Conservation (phyloP, 2,329 filamentous ascomycete genomes). For the Cytospora chrysosperma region DNA sequence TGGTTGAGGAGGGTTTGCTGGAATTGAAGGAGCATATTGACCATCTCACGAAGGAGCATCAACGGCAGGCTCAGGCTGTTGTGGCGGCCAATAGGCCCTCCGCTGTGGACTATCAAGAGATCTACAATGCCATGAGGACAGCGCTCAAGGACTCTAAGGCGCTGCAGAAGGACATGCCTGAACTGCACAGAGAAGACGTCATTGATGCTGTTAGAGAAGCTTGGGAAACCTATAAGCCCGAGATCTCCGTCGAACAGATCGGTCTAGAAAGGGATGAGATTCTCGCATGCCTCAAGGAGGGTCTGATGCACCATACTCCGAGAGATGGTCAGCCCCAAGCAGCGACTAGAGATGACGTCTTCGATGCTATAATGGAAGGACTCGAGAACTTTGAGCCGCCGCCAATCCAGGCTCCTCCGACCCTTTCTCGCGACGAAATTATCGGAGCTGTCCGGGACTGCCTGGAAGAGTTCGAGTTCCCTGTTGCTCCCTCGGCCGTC, state of each 20-base stretch:
- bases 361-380: constrained; percentile 80
- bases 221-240: constrained; percentile 92
- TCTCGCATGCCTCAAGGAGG: constrained; percentile 80
- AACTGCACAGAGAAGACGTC: constrained; percentile 77
- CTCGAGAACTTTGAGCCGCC: constrained; percentile 79
- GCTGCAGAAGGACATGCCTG: constrained; percentile 44
- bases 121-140: constrained; percentile 80
- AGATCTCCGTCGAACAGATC: constrained; percentile 86
- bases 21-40: constrained; percentile 86
- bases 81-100: constrained; percentile 56
- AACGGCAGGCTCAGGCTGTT: constrained; percentile 65
- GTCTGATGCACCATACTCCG: constrained; percentile 71
- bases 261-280: constrained; percentile 90
- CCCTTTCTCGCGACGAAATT: constrained; percentile 77
- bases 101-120: constrained; percentile 73
- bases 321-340: constrained; percentile 52
- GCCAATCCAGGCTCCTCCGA: constrained; percentile 65
- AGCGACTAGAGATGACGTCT: constrained; percentile 80
- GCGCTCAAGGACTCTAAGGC: constrained; percentile 65
- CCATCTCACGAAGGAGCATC: constrained; percentile 72
- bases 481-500: constrained; percentile 56
- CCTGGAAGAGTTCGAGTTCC: constrained; percentile 80
- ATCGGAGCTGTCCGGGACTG: constrained; percentile 82
- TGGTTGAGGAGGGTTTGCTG: constrained; percentile 76
- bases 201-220: constrained; percentile 84